A percentile compares a stretch with the other conserved stretches of the same genome.
These are phyloP conservation scores for Helicostylum pulchrum DNA, from an alignment of 192 early-diverging fungal genomes.

Conservation along the genomic window DNA sequence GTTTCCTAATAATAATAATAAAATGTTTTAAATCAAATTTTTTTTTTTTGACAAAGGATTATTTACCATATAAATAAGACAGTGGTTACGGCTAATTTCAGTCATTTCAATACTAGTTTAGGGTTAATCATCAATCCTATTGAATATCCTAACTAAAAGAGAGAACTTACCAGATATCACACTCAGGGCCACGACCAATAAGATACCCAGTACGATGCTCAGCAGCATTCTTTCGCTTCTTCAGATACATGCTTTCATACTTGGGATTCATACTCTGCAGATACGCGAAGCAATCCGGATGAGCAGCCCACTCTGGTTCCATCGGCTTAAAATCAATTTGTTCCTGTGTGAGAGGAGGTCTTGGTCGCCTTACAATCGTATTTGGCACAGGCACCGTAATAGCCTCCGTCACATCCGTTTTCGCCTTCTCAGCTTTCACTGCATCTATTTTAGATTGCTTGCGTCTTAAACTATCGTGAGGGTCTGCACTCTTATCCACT, in stretches of 20 bases:
- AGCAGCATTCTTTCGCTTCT: not conserved
- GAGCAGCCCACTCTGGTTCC: not conserved
- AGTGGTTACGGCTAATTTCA: conserved; percentile 13
- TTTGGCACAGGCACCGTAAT: too few species aligned
- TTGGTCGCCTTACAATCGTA: too few species aligned
- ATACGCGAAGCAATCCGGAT: not conserved
- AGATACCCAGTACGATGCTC: conserved; percentile 3
- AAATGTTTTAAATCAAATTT: not conserved
- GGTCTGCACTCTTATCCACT: too few species aligned
- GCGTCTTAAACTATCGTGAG: too few species aligned
- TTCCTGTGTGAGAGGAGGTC: too few species aligned
- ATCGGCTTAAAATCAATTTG: not conserved
- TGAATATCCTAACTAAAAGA: not conserved
- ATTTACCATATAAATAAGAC: conserved; percentile 20
- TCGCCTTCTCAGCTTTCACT: too few species aligned
- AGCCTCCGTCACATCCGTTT: too few species aligned
- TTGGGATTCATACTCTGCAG: not conserved
- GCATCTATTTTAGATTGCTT: too few species aligned
- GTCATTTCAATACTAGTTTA: too few species aligned
- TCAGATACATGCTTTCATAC: not conserved
- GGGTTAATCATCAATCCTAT: not conserved
- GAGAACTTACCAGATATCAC: conserved; percentile 10
- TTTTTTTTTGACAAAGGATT: not conserved
- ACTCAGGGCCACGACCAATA: not conserved
- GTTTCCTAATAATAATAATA: conserved; percentile 4